Conservation (phyloP, 352 stramenopile genomes). For the Globisporangium cylindrosporum region DNA sequence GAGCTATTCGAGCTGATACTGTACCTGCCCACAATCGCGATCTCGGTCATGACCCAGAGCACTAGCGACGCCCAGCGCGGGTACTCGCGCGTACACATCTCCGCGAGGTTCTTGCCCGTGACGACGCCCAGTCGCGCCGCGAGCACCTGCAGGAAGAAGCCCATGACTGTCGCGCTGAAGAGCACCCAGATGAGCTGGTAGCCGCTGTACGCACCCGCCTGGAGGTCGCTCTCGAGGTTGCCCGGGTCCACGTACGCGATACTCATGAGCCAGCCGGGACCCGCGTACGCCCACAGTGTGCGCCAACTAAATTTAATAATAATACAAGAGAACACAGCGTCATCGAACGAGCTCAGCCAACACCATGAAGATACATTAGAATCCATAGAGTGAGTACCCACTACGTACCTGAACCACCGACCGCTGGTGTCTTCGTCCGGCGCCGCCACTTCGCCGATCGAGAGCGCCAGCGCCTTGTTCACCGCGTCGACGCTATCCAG, state of each 20-base stretch:
- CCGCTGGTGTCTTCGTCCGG: conserved; percentile 42
- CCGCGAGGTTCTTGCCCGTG: conserved; percentile 89
- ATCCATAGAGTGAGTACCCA: too few species aligned
- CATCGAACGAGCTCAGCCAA: neutral
- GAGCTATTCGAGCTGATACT: neutral
- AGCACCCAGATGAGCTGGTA: conserved; percentile 93
- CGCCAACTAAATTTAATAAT: conserved; percentile 39
- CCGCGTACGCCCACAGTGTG: conserved; percentile 80
- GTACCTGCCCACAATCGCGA: conserved; percentile 79
- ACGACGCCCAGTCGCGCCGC: conserved; percentile 91
- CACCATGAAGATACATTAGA: too few species aligned
- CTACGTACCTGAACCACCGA: conserved; percentile 21
- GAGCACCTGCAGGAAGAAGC: conserved; percentile 93
- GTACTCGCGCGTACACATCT: conserved; percentile 84
- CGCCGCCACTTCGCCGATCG: conserved; percentile 46
- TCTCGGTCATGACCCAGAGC: conserved; percentile 92
- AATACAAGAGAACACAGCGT: neutral
- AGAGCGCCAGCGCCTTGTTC: conserved; percentile 49
- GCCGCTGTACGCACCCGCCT: conserved; percentile 86
- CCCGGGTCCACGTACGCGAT: conserved; percentile 96
- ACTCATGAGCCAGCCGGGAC: conserved; percentile 89
- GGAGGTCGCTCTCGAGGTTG: conserved; percentile 95
- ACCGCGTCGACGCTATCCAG: conserved; percentile 41
- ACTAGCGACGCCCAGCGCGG: conserved; percentile 66
- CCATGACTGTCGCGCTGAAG: conserved; percentile 87